These are phyloP conservation scores for Moelleriella libera DNA, from an alignment of 2,329 filamentous ascomycete genomes.

Conservation along the genomic window DNA sequence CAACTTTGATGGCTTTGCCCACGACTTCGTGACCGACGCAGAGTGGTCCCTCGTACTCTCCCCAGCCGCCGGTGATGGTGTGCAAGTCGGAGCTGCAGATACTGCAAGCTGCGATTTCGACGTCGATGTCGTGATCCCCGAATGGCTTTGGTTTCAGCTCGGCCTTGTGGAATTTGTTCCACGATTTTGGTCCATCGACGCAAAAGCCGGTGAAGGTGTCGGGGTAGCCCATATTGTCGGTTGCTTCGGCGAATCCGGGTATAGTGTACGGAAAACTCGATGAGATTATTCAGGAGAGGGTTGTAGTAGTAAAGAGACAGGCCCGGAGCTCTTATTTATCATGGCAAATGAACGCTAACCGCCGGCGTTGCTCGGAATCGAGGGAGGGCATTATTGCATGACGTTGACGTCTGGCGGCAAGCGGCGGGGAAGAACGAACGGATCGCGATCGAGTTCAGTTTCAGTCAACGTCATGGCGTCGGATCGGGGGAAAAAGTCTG, in stretches of 20 bases:
- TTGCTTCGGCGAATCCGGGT: neutral
- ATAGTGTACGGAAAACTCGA: neutral
- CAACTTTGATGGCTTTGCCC: slow-evolving; percentile 36
- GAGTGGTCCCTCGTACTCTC: slow-evolving; percentile 28
- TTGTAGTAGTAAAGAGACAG: neutral
- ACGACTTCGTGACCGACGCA: slow-evolving; percentile 47
- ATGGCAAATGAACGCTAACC: neutral
- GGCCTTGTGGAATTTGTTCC: slow-evolving; percentile 24
- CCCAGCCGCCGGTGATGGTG: slow-evolving; percentile 43
- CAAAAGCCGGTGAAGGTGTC: slow-evolving; percentile 29
- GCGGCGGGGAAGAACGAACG: neutral
- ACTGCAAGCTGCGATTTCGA: slow-evolving; percentile 58
- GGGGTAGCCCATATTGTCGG: slow-evolving; percentile 23
- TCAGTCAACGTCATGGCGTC: neutral
- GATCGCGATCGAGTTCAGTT: neutral
- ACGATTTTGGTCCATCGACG: slow-evolving; percentile 25
- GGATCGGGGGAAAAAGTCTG: neutral
- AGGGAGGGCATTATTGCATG: neutral
- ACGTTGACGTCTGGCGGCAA: neutral
- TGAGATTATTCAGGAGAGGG: too few relatives aligned
- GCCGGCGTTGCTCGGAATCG: neutral
- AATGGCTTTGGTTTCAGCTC: slow-evolving; percentile 23
- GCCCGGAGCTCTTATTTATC: neutral
- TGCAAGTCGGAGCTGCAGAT: slow-evolving; percentile 49
- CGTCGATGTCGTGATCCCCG: slow-evolving; percentile 35